Evolutionary conservation across 2,329 filamentous ascomycete species (phyloP).

Genomic region (Penicillium sp.): DNA sequence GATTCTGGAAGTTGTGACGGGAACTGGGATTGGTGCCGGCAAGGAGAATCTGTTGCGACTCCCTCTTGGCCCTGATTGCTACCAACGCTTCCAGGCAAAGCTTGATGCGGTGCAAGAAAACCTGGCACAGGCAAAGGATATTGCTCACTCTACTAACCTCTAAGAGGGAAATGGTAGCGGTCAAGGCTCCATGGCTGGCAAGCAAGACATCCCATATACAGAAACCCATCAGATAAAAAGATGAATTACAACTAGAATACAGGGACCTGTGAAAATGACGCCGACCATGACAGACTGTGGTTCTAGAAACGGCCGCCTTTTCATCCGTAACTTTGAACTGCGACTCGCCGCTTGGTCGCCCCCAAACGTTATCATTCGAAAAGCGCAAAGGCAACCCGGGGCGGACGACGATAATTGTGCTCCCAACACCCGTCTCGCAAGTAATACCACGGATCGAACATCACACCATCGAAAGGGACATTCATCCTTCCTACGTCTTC

Average conservation of each 20-base stretch:
- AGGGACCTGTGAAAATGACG: too few relatives aligned
- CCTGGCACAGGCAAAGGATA: conserved; percentile 22
- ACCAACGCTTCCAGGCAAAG: conserved; percentile 26
- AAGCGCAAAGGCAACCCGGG: background rate
- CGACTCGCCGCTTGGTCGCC: too few relatives aligned
- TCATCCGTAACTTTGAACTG: too few relatives aligned
- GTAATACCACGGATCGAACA: conserved; percentile 5
- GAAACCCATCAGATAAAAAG: too few relatives aligned
- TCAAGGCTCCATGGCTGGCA: background rate
- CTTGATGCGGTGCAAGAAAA: conserved; percentile 22
- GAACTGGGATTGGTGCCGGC: conserved; percentile 31
- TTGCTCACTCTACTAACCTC: conserved; percentile 20
- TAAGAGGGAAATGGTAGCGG: conserved; percentile 1
- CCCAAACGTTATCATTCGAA: too few relatives aligned
- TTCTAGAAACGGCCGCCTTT: too few relatives aligned
- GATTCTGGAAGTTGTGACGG: conserved; percentile 33
- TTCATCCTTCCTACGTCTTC: conserved; percentile 1
- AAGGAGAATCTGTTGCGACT: conserved; percentile 30
- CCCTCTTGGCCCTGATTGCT: conserved; percentile 34
- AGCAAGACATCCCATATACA: too few relatives aligned
- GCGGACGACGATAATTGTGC: conserved; percentile 4
- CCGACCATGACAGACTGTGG: too few relatives aligned
- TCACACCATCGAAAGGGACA: background rate
- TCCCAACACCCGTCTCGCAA: background rate
- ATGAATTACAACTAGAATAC: too few relatives aligned